A percentile compares a stretch with the other conserved stretches of the same genome.
Conservation (phyloP, 495 filamentous ascomycete species). For the Neurospora hispaniola region DNA sequence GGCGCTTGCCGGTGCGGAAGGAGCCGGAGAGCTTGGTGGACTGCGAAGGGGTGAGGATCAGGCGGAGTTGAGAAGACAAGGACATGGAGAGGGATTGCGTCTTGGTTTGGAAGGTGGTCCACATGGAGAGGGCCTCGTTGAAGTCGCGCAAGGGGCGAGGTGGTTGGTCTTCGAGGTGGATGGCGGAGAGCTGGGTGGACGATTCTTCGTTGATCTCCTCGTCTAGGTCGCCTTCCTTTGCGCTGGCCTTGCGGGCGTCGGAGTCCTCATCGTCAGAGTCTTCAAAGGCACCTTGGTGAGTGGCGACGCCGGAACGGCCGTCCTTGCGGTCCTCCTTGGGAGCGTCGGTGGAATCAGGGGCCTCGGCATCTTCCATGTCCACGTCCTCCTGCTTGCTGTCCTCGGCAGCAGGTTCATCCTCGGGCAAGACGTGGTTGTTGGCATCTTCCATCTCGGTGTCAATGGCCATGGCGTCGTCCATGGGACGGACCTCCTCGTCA, state of each 20-base stretch:
- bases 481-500: slow-evolving; percentile 69
- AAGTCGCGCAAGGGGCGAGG: slow-evolving; percentile 23
- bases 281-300: slow-evolving; percentile 35
- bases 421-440: slow-evolving; percentile 33
- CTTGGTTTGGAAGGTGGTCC: slow-evolving; percentile 70
- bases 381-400: slow-evolving; percentile 19
- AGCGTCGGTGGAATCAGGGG: slow-evolving; percentile 26
- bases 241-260: slow-evolving; percentile 20
- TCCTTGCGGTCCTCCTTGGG: slow-evolving; percentile 32
- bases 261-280: slow-evolving; percentile 26
- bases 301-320: slow-evolving; percentile 35
- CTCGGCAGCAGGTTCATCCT: slow-evolving; percentile 51
- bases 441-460: slow-evolving; percentile 56
- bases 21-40: slow-evolving; percentile 95
- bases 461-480: slow-evolving; percentile 78
- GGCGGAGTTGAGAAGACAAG: slow-evolving; percentile 83
- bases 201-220: slow-evolving; percentile 59
- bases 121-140: slow-evolving; percentile 64
- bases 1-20: slow-evolving; percentile 93
- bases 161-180: slow-evolving; percentile 46
- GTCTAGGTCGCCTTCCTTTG: slow-evolving; percentile 15
- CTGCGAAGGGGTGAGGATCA: slow-evolving; percentile 88
- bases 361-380: slow-evolving; percentile 31
- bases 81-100: slow-evolving; percentile 80
- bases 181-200: slow-evolving; percentile 61